These are phyloP conservation scores for Pyrenophora tritici-repentis DNA, from an alignment of 2,329 filamentous ascomycete genomes.

Conservation along the genomic window DNA sequence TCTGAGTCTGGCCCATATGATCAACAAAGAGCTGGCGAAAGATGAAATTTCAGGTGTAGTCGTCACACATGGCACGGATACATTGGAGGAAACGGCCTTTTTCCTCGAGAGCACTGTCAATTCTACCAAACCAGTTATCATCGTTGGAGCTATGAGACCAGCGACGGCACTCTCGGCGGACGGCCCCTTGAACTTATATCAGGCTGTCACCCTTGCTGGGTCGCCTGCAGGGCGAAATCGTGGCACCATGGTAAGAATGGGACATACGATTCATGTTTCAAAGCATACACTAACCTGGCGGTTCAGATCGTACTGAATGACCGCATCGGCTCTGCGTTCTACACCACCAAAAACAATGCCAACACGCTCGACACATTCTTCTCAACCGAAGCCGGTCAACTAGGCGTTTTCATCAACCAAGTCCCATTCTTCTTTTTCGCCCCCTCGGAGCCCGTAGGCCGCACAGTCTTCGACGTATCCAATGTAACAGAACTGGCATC, in stretches of 20 bases:
- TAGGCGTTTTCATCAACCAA: constrained; percentile 64
- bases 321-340: constrained; percentile 63
- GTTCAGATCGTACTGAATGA: constrained; percentile 62
- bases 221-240: constrained; percentile 53
- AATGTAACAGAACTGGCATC: constrained; percentile 57
- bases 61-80: constrained; percentile 69
- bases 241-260: constrained; percentile 54
- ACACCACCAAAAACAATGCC: constrained; percentile 65
- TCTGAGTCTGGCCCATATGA: constrained; percentile 54
- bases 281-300: background rate
- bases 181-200: constrained; percentile 65
- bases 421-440: constrained; percentile 65
- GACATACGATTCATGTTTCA: background rate
- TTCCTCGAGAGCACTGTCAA: constrained; percentile 64
- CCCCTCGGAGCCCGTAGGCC: constrained; percentile 52
- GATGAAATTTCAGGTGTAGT: constrained; percentile 55
- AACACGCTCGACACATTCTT: constrained; percentile 68
- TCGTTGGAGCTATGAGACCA: constrained; percentile 67
- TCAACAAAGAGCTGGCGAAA: constrained; percentile 57
- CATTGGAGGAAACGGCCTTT: constrained; percentile 67
- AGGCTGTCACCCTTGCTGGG: constrained; percentile 63
- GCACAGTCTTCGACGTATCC: constrained; percentile 49
- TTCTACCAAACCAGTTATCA: constrained; percentile 63
- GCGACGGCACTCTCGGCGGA: constrained; percentile 67
- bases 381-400: constrained; percentile 57